Conservation (phyloP, 2,329 filamentous ascomycete species). For the Cladosporium sp. region DNA sequence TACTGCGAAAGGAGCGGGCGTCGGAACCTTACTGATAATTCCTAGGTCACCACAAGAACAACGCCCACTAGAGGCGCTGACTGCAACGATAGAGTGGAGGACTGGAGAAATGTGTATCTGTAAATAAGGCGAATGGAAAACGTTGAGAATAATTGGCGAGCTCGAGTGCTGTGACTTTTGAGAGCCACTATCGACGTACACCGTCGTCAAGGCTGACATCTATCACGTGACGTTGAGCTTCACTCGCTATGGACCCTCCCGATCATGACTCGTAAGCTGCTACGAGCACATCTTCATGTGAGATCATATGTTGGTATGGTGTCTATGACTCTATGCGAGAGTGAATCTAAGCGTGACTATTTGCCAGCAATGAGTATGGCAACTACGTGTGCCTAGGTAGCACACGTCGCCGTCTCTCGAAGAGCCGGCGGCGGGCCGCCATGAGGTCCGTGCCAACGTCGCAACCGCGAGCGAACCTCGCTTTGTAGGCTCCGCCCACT, state of each 20-base stretch:
- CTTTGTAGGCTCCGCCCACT: neutral
- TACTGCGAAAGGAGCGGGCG: conserved; percentile 1
- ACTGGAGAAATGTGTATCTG: conserved; percentile 11
- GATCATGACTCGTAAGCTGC: too few relatives aligned
- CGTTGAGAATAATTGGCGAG: neutral
- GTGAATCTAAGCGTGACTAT: too few relatives aligned
- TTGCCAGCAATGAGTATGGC: too few relatives aligned
- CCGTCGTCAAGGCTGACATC: neutral
- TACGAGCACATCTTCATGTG: too few relatives aligned
- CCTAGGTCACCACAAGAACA: conserved; percentile 99
- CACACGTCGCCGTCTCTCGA: too few relatives aligned
- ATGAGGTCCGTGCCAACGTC: too few relatives aligned
- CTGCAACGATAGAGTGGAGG: neutral
- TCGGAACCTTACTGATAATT: conserved; percentile 21
- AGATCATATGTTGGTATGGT: too few relatives aligned
- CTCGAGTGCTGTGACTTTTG: neutral
- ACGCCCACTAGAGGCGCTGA: conserved; percentile 67
- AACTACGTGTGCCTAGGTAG: too few relatives aligned
- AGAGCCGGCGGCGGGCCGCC: too few relatives aligned
- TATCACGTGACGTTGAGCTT: neutral
- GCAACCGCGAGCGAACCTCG: neutral
- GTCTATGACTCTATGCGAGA: too few relatives aligned
- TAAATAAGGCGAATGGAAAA: conserved; percentile 15
- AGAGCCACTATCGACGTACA: too few relatives aligned
- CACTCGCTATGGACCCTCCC: too few relatives aligned